These are phyloP conservation scores for Corylus avellana DNA, from an alignment of 306 rosid genomes.

Conservation along the genomic window DNA sequence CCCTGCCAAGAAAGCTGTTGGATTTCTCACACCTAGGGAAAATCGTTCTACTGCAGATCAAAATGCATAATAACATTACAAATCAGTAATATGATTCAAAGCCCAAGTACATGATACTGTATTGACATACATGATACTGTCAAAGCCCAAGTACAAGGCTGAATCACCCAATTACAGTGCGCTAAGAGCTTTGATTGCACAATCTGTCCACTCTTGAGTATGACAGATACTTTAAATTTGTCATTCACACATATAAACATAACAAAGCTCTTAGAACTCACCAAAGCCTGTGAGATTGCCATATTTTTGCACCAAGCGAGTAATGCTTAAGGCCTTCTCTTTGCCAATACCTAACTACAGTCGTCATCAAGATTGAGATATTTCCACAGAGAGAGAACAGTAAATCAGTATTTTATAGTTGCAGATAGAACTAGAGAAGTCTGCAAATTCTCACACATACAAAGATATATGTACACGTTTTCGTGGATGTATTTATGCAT, in stretches of 20 bases:
- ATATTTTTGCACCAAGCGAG: constrained; percentile 52
- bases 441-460: background rate
- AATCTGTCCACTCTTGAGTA: background rate
- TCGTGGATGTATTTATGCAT: background rate
- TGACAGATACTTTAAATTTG: background rate
- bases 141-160: background rate
- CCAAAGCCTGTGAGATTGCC: constrained; percentile 72
- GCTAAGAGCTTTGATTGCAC: too few species aligned
- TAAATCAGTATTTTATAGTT: background rate
- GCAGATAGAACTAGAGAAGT: background rate
- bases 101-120: background rate
- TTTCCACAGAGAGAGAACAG: constrained; percentile 9
- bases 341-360: constrained; percentile 62
- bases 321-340: constrained; percentile 55
- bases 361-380: constrained; percentile 18
- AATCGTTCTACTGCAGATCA: constrained; percentile 60
- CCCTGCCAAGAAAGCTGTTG: constrained; percentile 65
- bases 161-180: background rate
- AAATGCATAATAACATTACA: constrained; percentile 26
- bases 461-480: background rate
- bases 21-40: constrained; percentile 66
- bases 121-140: background rate
- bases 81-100: constrained; percentile 19
- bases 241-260: background rate
- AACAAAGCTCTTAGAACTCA: constrained; percentile 33